phyloP scores from a whole-genome alignment of 495 filamentous ascomycete genomes.

The Choiromyces venosus region DNA sequence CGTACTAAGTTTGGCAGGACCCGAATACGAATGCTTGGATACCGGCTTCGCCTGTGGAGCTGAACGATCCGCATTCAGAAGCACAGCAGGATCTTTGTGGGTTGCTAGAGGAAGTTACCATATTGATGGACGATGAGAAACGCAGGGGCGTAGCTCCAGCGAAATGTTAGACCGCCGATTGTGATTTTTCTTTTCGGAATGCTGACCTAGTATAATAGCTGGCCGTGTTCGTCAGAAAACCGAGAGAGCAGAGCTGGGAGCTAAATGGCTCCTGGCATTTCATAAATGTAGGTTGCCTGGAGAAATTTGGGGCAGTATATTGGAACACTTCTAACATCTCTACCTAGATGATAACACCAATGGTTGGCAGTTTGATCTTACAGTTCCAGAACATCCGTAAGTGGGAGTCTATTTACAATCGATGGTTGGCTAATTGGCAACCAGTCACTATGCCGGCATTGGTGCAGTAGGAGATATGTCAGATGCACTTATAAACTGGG shows the following conservation, averaged over 20 bases:
- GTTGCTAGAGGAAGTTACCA: constrained; percentile 38
- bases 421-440: not conserved
- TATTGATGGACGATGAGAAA: constrained; percentile 35
- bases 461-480: constrained; percentile 48
- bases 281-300: constrained; percentile 9
- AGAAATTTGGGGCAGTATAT: not conserved
- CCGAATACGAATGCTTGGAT: constrained; percentile 25
- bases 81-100: constrained; percentile 19
- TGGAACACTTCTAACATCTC: not conserved
- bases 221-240: constrained; percentile 22
- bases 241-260: constrained; percentile 24
- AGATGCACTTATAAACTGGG: constrained; percentile 47
- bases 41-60: constrained; percentile 16
- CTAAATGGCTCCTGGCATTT: constrained; percentile 16
- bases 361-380: constrained; percentile 28
- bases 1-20: not conserved
- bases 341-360: constrained; percentile 22
- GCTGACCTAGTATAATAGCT: constrained; percentile 13
- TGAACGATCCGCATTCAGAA: constrained; percentile 19
- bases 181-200: not conserved
- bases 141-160: constrained; percentile 6
- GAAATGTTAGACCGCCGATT: constrained; percentile 11
- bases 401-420: not conserved
- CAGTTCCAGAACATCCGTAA: constrained; percentile 37
- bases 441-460: constrained; percentile 45